Evolutionary conservation across 208 protist genomes (phyloP).

Genomic region (Trichomonas tenax): DNA sequence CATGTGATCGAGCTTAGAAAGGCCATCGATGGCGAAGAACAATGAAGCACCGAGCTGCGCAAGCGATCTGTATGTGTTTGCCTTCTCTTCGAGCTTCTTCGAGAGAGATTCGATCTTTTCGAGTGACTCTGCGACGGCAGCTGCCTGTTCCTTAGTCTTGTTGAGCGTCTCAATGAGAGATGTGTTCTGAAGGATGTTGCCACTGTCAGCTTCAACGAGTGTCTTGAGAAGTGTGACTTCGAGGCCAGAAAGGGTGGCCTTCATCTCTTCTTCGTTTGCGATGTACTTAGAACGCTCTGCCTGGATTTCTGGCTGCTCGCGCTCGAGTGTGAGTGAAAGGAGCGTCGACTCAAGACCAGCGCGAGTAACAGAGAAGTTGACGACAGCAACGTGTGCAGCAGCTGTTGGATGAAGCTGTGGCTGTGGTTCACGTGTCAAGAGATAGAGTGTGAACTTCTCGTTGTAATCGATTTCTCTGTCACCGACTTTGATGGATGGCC

Average conservation of each 20-base stretch:
- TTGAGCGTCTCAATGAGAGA: slow-evolving; percentile 49
- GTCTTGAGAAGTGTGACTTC: neutral
- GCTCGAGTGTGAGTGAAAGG: slow-evolving; percentile 73
- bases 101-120: slow-evolving; percentile 63
- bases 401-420: slow-evolving; percentile 69
- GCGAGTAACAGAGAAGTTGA: slow-evolving; percentile 89
- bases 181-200: neutral
- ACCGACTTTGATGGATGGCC: slow-evolving; percentile 74
- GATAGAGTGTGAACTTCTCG: slow-evolving; percentile 78
- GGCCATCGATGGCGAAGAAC: slow-evolving; percentile 71
- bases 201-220: neutral
- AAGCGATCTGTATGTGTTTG: slow-evolving; percentile 76
- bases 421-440: slow-evolving; percentile 68
- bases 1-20: slow-evolving; percentile 76
- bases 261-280: slow-evolving; percentile 76
- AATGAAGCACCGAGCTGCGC: slow-evolving; percentile 61
- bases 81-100: slow-evolving; percentile 66
- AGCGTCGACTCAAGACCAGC: slow-evolving; percentile 86
- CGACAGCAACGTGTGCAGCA: slow-evolving; percentile 61
- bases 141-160: slow-evolving; percentile 78
- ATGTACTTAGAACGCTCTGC: slow-evolving; percentile 68
- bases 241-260: slow-evolving; percentile 62
- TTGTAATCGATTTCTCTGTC: slow-evolving; percentile 85
- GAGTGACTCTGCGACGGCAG: slow-evolving; percentile 61
- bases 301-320: slow-evolving; percentile 88